Percentiles rank a stretch among this genome's conserved stretches.
Evolutionary conservation across 768 basidiomycete species (phyloP).

Genomic region (Lenzites betulinus): DNA sequence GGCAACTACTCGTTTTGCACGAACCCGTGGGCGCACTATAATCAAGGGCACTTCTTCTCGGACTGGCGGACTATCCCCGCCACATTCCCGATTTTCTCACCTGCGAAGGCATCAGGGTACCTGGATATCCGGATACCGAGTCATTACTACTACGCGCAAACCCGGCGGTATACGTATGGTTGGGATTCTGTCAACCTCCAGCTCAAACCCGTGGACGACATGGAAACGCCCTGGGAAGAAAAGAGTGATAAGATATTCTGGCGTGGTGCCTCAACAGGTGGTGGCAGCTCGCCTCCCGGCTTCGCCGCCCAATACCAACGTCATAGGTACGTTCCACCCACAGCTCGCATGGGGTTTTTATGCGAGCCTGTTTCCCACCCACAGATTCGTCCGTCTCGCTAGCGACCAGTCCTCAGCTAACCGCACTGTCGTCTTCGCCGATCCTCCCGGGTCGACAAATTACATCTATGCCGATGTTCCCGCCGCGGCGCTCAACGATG

Average conservation of each 20-base stretch:
- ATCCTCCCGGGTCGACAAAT: constrained; percentile 57
- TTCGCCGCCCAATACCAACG: constrained; percentile 84
- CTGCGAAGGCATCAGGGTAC: constrained; percentile 84
- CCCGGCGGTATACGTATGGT: constrained; percentile 82
- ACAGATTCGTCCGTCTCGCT: constrained; percentile 76
- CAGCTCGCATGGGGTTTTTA: neutral
- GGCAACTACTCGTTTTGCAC: constrained; percentile 75
- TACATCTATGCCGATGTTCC: constrained; percentile 67
- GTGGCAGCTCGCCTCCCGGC: constrained; percentile 84
- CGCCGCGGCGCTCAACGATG: constrained; percentile 61
- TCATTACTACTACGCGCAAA: constrained; percentile 92
- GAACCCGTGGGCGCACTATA: constrained; percentile 79
- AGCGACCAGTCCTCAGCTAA: constrained; percentile 55
- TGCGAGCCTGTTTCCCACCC: constrained; percentile 1
- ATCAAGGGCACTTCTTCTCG: constrained; percentile 95
- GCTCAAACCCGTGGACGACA: constrained; percentile 74
- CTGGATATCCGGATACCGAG: constrained; percentile 92
- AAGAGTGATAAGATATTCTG: constrained; percentile 91
- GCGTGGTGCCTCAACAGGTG: constrained; percentile 96
- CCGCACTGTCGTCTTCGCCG: constrained; percentile 68
- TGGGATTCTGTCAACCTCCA: constrained; percentile 81
- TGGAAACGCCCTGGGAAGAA: constrained; percentile 87
- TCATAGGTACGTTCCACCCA: constrained; percentile 57
- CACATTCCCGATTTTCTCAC: constrained; percentile 93
- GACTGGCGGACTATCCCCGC: constrained; percentile 90